Evolutionary conservation across 139 green algal genomes (phyloP).

Genomic region (Tetraselmis striata): DNA sequence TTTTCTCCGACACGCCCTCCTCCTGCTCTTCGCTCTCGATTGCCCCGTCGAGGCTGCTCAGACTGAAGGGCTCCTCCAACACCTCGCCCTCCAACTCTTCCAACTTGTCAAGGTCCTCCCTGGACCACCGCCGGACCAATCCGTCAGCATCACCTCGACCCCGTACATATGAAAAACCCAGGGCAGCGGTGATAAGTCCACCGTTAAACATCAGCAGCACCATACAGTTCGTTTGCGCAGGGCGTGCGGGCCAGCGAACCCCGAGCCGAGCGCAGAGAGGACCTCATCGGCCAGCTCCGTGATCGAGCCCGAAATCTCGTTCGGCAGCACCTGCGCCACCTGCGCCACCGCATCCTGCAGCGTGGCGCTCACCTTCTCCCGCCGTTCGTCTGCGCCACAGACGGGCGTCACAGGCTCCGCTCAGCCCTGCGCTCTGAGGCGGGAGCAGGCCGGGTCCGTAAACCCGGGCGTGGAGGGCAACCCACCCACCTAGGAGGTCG

Average conservation of each 20-base stretch:
- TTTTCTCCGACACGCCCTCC: neutral
- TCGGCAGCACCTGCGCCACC: neutral
- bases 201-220: too few species aligned
- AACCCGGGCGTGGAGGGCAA: too few species aligned
- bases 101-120: too few species aligned
- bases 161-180: too few species aligned
- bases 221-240: too few species aligned
- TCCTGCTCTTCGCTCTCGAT: neutral
- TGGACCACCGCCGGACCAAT: too few species aligned
- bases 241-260: too few species aligned
- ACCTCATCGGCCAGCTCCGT: neutral
- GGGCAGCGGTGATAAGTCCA: too few species aligned
- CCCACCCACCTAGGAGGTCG: neutral
- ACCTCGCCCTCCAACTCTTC: neutral
- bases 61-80: neutral
- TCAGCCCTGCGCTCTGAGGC: too few species aligned
- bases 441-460: too few species aligned
- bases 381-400: neutral
- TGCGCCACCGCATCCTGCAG: neutral
- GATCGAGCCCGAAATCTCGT: neutral
- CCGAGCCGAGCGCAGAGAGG: neutral
- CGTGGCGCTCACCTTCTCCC: neutral
- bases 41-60: neutral
- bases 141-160: too few species aligned
- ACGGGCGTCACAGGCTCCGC: too few species aligned